phyloP scores from a whole-genome alignment of 73 alveolate species.

The Tetrahymena borealis region DNA sequence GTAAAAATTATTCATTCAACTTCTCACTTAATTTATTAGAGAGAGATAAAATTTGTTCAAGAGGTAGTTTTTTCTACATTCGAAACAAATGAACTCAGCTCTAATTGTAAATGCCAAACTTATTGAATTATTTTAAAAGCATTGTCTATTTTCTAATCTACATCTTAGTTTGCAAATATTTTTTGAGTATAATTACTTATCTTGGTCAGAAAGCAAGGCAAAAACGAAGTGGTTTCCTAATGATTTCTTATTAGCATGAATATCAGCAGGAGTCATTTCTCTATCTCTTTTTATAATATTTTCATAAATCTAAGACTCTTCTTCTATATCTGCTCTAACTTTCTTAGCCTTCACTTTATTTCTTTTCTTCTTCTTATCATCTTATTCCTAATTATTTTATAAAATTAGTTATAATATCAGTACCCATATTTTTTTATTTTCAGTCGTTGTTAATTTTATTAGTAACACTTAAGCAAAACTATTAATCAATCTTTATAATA shows the following conservation, averaged over 20 bases:
- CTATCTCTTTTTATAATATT: not conserved
- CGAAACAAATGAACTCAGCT: too few species aligned
- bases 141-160: too few species aligned
- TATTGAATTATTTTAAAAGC: too few species aligned
- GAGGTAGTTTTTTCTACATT: too few species aligned
- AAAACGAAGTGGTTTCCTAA: not conserved
- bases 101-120: too few species aligned
- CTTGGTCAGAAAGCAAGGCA: not conserved
- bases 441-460: too few species aligned
- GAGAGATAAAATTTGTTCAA: too few species aligned
- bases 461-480: too few species aligned
- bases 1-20: not conserved
- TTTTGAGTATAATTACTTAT: not conserved
- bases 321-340: not conserved
- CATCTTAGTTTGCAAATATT: not conserved
- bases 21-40: slow-evolving; percentile 3
- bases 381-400: not conserved
- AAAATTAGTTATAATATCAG: too few species aligned
- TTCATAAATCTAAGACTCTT: not conserved
- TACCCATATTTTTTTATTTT: too few species aligned
- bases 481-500: too few species aligned
- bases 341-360: not conserved
- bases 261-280: not conserved
- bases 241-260: not conserved
- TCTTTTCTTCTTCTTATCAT: not conserved